Base-by-base conservation (phyloP, 306 rosid species). In the Fragaria vesca region DNA sequence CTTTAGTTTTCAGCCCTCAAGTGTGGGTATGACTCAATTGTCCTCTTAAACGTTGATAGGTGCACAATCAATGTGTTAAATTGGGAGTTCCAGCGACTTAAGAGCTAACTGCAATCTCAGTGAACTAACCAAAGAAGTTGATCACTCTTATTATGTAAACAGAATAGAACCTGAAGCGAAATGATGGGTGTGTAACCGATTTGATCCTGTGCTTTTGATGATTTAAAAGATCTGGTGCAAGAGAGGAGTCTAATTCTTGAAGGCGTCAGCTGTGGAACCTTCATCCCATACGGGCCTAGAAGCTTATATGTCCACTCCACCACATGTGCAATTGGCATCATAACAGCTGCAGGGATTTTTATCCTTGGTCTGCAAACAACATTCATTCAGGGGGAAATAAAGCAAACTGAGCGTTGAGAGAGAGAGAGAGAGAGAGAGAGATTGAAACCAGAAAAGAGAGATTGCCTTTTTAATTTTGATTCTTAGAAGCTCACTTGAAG, bases 261-360 rank as follows among this genome's bases (percentile, higher is more conserved):
- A 81, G 99, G 99, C 26, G 90, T 96, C 86, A 96, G 84, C 88
- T 96, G 99, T 8, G 99, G 99, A 76, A 96, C 96, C 74, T 87
- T 86, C 99, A 96, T 96, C 47, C 99, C 99, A 83, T 91, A 96
- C 71, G 97, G 97, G 55, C 97, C 96, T 28, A 96, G 86, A 78
- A 96, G 90, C 90, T 69, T 91, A 82, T 87, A 93, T 73, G 76
- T 82, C 88, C 81, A 87, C 80, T 96, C 96, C 77, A 96, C 96
- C 73, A 91, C 65, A 86, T 86, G 97, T 76, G 97, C 98, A 84
- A 96, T 85, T 51, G 98, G 99, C 97, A 93, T 90, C 87, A 91
- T 66, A 47, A 86, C 84, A 83, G 60, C 78, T 69, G 84, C 92
- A 80, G 99, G 99, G 80, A 96, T 86, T 88, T 87, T 91, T 86